These are phyloP conservation scores for Aspergillus saccharolyticus DNA, from an alignment of 495 filamentous ascomycete genomes.

Conservation along the genomic window DNA sequence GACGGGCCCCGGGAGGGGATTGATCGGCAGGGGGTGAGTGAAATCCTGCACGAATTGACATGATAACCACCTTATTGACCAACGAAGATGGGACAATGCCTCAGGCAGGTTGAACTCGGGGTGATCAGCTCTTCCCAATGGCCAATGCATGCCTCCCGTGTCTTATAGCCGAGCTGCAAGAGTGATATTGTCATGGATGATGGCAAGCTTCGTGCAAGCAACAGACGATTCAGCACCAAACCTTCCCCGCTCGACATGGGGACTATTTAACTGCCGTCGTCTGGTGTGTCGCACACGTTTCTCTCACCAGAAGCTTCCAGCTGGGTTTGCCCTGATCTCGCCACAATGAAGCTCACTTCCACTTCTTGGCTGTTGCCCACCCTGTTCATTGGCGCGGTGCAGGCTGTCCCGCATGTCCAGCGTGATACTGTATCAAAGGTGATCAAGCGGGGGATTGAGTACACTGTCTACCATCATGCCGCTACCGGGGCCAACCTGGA, in stretches of 20 bases:
- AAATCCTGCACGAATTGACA: neutral
- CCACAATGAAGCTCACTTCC: neutral
- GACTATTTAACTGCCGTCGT: neutral
- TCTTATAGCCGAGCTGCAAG: neutral
- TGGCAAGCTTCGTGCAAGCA: neutral
- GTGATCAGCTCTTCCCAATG: neutral
- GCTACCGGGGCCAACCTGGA: slow-evolving; percentile 46
- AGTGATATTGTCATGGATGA: neutral
- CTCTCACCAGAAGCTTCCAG: neutral
- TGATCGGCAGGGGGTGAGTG: neutral
- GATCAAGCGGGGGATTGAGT: slow-evolving; percentile 38
- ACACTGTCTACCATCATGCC: slow-evolving; percentile 50
- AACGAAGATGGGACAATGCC: neutral
- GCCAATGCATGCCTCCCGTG: neutral
- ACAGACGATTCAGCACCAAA: neutral
- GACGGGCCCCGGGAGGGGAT: neutral
- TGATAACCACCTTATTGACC: neutral
- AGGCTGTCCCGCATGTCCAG: slow-evolving; percentile 2
- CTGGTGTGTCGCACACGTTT: neutral
- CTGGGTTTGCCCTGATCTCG: neutral
- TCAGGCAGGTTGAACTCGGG: neutral
- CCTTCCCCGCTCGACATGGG: neutral
- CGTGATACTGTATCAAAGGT: slow-evolving; percentile 27
- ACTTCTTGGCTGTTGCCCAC: slow-evolving; percentile 2
- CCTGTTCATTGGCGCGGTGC: neutral